Evolutionary conservation across 2,329 filamentous ascomycete species (phyloP), one percentile per base, ranked within the genome.

Genomic region (Stachybotrys echinatus): DNA sequence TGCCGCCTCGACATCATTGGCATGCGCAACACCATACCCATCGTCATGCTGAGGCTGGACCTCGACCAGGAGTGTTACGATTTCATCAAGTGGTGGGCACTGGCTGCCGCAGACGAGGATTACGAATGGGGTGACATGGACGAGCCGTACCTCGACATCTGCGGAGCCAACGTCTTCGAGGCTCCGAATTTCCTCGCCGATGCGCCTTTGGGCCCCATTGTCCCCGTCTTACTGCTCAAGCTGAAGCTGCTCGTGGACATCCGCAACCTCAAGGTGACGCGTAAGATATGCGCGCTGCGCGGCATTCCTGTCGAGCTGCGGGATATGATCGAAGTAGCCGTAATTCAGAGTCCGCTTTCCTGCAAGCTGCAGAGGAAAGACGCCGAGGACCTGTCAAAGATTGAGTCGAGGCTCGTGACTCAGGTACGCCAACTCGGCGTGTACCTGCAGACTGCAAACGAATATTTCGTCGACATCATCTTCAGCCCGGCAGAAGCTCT

Each of bases 61-160:
- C 63, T 58, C 42, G 74, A 79, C 49, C 74, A 78, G 56, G 72
- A 76, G 45, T 70, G 65, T 57, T 74, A 74, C 50, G 66, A 71
- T 49, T 71, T 70, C 48, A 48, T 65, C 18, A 69, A 64, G 54
- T 64, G 61, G 59, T 66, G 57, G 56, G 57, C 50, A 1, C 58
- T 53, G 5, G 39, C 27, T 34, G 54, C 38, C 17, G 6, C 46
- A 21, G 43, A 54, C 37, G 50, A 45, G 19, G 17, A 40, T 21
- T 48, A 54, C 42, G 48, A 56, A 42, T 52, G 47, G 50, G 40
- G 8, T 2, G 20, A 53, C 46, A 45, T 50, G 48, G 20, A 12
- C 48, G 14, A 22, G 19, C 47, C 50, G 42, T 45, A 48, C 44
- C 38, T 40, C n/a, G 38, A 40, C n/a, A 20, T 40, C 7, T 7